Evolutionary conservation across 2,329 filamentous ascomycete species (phyloP).

Genomic region (Chaetomium strumarium): DNA sequence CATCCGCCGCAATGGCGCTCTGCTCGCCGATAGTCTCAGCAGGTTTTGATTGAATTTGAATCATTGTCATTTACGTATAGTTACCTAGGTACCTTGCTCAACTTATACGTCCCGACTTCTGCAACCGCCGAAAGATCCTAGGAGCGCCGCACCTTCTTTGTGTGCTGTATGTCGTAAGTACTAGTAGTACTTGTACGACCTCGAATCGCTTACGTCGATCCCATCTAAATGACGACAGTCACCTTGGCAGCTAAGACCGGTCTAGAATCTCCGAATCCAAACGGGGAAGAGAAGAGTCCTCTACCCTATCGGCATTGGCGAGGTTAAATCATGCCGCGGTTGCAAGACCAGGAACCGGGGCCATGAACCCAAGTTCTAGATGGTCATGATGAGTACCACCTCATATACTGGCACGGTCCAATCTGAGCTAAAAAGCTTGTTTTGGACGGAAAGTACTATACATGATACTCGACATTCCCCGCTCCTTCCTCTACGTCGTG

Average conservation of each 20-base stretch:
- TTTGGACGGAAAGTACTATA: background rate
- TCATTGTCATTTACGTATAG: too few relatives aligned
- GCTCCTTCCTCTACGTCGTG: background rate
- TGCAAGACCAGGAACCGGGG: background rate
- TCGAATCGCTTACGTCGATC: background rate
- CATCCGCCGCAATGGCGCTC: too few relatives aligned
- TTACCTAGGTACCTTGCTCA: too few relatives aligned
- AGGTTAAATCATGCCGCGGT: background rate
- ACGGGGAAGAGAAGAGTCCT: background rate
- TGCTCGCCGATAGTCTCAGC: too few relatives aligned
- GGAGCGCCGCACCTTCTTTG: too few relatives aligned
- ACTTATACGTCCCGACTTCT: too few relatives aligned
- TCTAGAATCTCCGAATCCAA: background rate
- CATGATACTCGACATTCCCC: background rate
- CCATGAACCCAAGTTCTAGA: too few relatives aligned
- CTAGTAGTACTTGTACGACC: too few relatives aligned
- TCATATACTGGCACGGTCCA: background rate
- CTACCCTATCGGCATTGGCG: background rate
- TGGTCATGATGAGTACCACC: background rate
- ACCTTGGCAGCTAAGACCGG: background rate
- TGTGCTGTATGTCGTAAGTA: too few relatives aligned
- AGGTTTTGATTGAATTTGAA: too few relatives aligned
- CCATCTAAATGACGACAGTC: background rate
- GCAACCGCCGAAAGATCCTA: too few relatives aligned
- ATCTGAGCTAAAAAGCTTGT: background rate